Base-by-base conservation (phyloP, 75 land plant genomes). In the Selaginella moellendorffii region DNA sequence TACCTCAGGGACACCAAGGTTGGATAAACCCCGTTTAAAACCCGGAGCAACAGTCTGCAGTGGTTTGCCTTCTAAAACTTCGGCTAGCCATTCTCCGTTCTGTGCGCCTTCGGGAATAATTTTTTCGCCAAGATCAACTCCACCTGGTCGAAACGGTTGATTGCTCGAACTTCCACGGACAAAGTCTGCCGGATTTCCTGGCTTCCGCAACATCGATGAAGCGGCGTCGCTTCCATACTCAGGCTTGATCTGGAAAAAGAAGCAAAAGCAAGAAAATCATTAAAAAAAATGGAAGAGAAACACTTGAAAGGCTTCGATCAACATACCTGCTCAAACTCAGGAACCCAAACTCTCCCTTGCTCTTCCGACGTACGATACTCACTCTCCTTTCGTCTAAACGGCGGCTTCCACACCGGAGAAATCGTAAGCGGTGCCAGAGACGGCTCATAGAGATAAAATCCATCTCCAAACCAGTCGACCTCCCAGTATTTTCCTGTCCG, bases 81-180 rank as follows among this genome's bases (percentile, higher is more conserved):
- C 97, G 2, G 29, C 70, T 24, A 84, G 74, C 87, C 99, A 92
- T 27, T 90, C 88, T 30, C 92, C 95, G 75, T 74, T 72, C 12
- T 54, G 60, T 30, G 81, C 82, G 65, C 84, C 88, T 59, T 74
- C 71, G 23, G 84, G 86, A 53, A 77, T 67, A 61, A 29, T 54
- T 63, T 75, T 84, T 12, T 72, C 82, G 18, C 76, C 46, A 28
- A 79, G 29, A 61, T 82, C 79, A 19, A 87, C 90, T 21, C 97
- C 99, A 2, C 99, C 99, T 14, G 97, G 97, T 14, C 69, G 80
- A 68, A 95, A 95, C 64, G 99, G 99, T 21, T 83, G 97, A 65
- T 72, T 95, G 61, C 77, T 82, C 28, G 84, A 77, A 72, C 82
- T 90, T 53, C 99, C 99, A 63, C 84, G 79, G 9, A 95, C 79